A percentile compares a stretch with the other conserved stretches of the same genome.
These are phyloP conservation scores for Tetrahymena malaccensis DNA, from an alignment of 73 alveolate genomes.

Conservation along the genomic window DNA sequence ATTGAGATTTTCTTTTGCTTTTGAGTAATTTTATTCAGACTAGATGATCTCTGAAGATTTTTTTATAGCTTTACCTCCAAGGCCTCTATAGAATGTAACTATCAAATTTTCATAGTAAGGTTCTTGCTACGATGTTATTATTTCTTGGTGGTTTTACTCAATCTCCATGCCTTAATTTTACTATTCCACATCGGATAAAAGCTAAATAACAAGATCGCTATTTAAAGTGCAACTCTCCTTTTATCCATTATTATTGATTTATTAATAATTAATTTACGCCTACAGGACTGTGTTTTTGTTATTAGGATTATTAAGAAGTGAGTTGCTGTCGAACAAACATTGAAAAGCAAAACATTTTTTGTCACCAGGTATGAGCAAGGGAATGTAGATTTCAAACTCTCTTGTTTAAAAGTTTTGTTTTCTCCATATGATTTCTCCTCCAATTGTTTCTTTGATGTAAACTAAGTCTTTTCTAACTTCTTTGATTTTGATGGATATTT, in stretches of 20 bases:
- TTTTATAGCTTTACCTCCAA: background rate
- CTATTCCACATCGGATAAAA: background rate
- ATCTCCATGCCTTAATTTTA: background rate
- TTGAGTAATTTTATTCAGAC: background rate
- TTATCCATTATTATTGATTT: background rate
- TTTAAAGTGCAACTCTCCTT: background rate
- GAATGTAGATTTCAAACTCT: background rate
- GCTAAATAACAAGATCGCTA: background rate
- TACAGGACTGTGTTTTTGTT: background rate
- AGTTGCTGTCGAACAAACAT: background rate
- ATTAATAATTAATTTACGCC: background rate
- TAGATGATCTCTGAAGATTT: background rate
- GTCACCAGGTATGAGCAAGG: background rate
- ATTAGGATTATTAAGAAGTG: background rate
- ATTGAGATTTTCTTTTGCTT: background rate
- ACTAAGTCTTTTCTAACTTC: background rate
- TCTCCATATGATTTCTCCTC: background rate
- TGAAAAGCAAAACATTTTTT: background rate
- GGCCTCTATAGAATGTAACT: background rate
- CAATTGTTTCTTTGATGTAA: background rate
- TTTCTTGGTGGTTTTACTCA: background rate
- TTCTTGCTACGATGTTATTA: background rate
- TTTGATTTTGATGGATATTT: background rate
- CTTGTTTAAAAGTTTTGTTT: background rate
- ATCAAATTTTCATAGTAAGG: background rate